Conservation (phyloP, 2,329 filamentous ascomycete species). For the Dactylonectria estremocensis region DNA sequence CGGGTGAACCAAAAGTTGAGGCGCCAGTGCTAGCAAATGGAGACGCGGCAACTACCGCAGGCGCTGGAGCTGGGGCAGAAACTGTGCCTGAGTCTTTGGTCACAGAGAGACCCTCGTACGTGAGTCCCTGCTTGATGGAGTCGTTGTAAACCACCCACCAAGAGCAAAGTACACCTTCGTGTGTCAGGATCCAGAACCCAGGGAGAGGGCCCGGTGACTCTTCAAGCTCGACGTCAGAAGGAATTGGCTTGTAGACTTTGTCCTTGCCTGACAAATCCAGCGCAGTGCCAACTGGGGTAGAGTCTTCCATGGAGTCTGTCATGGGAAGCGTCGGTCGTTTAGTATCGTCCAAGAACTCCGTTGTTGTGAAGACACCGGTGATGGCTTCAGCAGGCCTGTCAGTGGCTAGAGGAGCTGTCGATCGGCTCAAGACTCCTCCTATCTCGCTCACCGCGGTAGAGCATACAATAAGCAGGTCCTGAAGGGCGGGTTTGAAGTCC, state of each 20-base stretch:
- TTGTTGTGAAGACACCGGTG: constrained; percentile 80
- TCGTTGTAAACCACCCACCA: constrained; percentile 97
- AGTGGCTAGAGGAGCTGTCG: constrained; percentile 76
- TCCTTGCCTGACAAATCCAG: constrained; percentile 89
- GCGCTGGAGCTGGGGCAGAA: constrained; percentile 49
- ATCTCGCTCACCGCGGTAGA: constrained; percentile 87
- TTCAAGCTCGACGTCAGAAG: constrained; percentile 81
- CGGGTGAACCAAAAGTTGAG: constrained; percentile 61
- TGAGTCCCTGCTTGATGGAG: constrained; percentile 81
- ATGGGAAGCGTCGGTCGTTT: constrained; percentile 83
- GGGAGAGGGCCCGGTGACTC: constrained; percentile 87
- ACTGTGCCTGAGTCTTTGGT: constrained; percentile 56
- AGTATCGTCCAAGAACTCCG: constrained; percentile 80
- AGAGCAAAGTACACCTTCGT: constrained; percentile 85
- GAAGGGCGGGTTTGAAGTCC: constrained; percentile 84
- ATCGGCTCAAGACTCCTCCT: constrained; percentile 81
- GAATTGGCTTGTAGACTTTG: constrained; percentile 83
- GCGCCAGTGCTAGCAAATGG: constrained; percentile 49
- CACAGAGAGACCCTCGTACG: constrained; percentile 79
- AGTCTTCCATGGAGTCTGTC: constrained; percentile 70
- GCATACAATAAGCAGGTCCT: constrained; percentile 85
- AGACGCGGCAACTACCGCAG: constrained; percentile 51
- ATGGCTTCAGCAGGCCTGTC: constrained; percentile 73
- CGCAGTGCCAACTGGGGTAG: constrained; percentile 85
- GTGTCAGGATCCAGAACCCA: constrained; percentile 86